Conservation (phyloP, 2,329 filamentous ascomycete genomes). For the Pyrenochaeta sp. region DNA sequence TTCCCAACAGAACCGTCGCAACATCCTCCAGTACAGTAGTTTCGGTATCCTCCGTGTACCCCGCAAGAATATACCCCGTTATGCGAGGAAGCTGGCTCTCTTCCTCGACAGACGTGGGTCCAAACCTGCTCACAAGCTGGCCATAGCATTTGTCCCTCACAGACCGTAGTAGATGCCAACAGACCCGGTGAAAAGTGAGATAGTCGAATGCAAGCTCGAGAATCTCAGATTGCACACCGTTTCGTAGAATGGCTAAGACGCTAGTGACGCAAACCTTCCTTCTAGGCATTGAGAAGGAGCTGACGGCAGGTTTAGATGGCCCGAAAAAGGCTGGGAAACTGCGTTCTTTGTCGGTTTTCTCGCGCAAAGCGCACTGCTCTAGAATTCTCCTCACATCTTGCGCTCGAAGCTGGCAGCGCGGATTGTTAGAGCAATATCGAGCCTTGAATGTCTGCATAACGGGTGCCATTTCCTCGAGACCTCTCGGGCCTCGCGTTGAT, state of each 20-base stretch:
- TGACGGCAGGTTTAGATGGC: background rate
- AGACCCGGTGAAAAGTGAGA: background rate
- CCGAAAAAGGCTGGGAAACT: background rate
- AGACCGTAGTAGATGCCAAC: background rate
- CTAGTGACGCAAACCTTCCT: background rate
- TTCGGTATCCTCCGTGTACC: conserved; percentile 13
- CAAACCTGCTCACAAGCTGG: conserved; percentile 44
- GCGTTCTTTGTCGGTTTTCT: background rate
- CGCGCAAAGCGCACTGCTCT: background rate
- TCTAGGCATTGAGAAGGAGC: background rate
- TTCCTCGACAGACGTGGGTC: conserved; percentile 48
- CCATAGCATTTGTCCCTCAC: conserved; percentile 40
- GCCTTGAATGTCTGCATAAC: conserved; percentile 51
- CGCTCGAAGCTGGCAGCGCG: background rate
- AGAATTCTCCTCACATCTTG: background rate
- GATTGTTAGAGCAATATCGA: conserved; percentile 29
- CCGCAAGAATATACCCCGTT: conserved; percentile 53
- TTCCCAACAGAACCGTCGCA: conserved; percentile 6
- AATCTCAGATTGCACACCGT: background rate
- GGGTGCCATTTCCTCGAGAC: conserved; percentile 38
- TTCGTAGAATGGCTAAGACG: background rate
- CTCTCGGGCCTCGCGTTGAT: conserved; percentile 42
- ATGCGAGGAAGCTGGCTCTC: conserved; percentile 54
- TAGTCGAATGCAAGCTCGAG: background rate
- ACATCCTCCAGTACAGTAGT: conserved; percentile 18